Conservation (phyloP, 2,329 filamentous ascomycete species). For the Aureobasidium sp. region DNA sequence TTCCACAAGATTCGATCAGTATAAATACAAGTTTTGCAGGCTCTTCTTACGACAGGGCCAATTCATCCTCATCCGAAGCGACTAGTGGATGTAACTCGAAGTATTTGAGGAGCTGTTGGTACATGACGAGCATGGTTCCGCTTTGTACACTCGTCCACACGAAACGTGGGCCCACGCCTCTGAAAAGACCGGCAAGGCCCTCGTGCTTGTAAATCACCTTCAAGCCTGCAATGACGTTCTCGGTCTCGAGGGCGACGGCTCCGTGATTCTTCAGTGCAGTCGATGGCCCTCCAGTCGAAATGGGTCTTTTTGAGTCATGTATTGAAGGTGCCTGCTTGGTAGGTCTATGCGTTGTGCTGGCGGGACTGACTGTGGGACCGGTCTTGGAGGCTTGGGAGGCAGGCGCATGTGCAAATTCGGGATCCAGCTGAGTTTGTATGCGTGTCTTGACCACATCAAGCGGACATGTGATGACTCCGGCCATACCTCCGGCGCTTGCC, state of each 20-base stretch:
- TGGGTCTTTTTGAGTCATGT: slow-evolving; percentile 50
- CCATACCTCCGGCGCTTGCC: slow-evolving; percentile 81
- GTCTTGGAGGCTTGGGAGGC: slow-evolving; percentile 13
- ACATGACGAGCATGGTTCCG: slow-evolving; percentile 92
- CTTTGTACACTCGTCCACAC: slow-evolving; percentile 98
- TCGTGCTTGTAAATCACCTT: slow-evolving; percentile 85
- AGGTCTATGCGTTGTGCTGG: slow-evolving; percentile 16
- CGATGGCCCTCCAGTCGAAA: slow-evolving; percentile 84
- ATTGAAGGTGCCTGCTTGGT: slow-evolving; percentile 1
- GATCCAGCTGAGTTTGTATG: slow-evolving; percentile 82
- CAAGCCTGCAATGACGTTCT: slow-evolving; percentile 77
- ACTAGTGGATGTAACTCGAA: slow-evolving; percentile 54
- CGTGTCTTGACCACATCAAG: slow-evolving; percentile 96
- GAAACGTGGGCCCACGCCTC: slow-evolving; percentile 83
- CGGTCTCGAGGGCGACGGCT: slow-evolving; percentile 75
- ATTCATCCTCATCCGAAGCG: slow-evolving; percentile 18
- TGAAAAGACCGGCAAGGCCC: slow-evolving; percentile 83
- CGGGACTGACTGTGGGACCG: slow-evolving; percentile 1
- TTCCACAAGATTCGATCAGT: background rate
- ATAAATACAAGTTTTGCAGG: background rate
- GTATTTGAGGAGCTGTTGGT: slow-evolving; percentile 76
- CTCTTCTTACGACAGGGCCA: slow-evolving; percentile 18
- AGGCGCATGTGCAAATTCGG: slow-evolving; percentile 31
- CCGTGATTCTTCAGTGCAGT: slow-evolving; percentile 75
- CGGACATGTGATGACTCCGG: slow-evolving; percentile 89